phyloP scores from a whole-genome alignment of 1,284 basidiomycete species.

The Neonothopanus nambi region DNA sequence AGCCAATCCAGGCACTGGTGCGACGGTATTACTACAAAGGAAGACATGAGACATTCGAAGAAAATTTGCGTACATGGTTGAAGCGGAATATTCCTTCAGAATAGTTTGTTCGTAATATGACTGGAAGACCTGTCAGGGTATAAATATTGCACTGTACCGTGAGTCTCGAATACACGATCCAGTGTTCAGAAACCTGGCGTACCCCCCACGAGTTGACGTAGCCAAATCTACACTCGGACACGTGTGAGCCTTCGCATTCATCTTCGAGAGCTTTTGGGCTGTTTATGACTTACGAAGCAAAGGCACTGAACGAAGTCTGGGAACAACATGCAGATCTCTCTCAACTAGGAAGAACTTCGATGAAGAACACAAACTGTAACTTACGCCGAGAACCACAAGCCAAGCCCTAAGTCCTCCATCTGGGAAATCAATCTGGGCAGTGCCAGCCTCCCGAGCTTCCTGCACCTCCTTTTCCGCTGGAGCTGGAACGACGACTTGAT shows the following conservation, averaged over 20 bases:
- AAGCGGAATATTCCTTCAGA: conserved; percentile 36
- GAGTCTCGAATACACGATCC: neutral
- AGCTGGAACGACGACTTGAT: neutral
- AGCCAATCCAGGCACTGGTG: conserved; percentile 56
- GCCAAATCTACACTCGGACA: conserved; percentile 13
- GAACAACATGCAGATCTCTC: neutral
- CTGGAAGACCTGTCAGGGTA: conserved; percentile 40
- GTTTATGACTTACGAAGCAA: conserved; percentile 12
- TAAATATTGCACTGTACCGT: neutral
- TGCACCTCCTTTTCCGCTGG: neutral
- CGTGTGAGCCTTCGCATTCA: neutral
- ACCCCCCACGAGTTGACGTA: conserved; percentile 19
- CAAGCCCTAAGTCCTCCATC: conserved; percentile 16
- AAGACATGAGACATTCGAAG: neutral
- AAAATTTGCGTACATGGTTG: conserved; percentile 39
- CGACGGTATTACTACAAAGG: neutral
- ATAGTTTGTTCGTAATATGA: conserved; percentile 40
- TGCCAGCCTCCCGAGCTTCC: neutral
- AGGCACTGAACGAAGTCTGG: conserved; percentile 10
- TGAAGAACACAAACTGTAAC: neutral
- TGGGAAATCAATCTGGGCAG: conserved; percentile 7
- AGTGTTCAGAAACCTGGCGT: neutral
- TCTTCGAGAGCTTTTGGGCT: neutral
- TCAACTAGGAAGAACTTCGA: neutral
- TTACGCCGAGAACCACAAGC: conserved; percentile 14